Percentiles rank a stretch among this genome's conserved stretches.
Evolutionary conservation across 1,284 basidiomycete species (phyloP).

Genomic region (Phellopilus nigrolimitatus): DNA sequence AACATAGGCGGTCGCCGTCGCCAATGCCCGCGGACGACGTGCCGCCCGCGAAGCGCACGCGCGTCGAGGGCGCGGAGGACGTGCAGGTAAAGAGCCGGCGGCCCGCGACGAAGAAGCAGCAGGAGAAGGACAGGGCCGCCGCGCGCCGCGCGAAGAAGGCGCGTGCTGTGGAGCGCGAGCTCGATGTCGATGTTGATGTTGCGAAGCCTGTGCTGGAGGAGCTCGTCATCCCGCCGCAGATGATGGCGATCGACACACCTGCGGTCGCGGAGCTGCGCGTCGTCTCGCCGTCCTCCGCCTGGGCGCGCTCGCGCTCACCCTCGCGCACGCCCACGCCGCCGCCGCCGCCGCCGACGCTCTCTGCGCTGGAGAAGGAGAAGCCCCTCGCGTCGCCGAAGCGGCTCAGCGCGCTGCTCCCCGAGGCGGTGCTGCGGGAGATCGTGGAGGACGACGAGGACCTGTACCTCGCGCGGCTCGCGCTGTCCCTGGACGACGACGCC

Average conservation of each 20-base stretch:
- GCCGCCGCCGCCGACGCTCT: constrained; percentile 34
- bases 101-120: constrained; percentile 24
- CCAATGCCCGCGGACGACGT: constrained; percentile 8
- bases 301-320: constrained; percentile 40
- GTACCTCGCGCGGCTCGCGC: constrained; percentile 75
- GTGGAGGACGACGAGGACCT: constrained; percentile 91
- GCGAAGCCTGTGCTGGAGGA: constrained; percentile 38
- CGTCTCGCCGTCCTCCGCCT: constrained; percentile 41
- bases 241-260: constrained; percentile 48
- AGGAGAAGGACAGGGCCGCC: constrained; percentile 33
- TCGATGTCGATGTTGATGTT: no score
- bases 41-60: constrained; percentile 14
- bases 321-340: constrained; percentile 31
- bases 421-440: constrained; percentile 54
- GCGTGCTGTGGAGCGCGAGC: constrained; percentile 22
- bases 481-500: constrained; percentile 33
- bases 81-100: constrained; percentile 25
- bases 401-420: constrained; percentile 46
- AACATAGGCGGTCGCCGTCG: constrained; percentile 13
- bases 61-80: neutral
- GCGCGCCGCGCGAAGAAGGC: constrained; percentile 23
- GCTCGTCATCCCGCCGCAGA: constrained; percentile 46
- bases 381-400: constrained; percentile 29
- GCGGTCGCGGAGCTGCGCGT: constrained; percentile 46
- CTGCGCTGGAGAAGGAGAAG: constrained; percentile 9